Base-by-base conservation (phyloP, 768 basidiomycete species). In the Galerina sulciceps region DNA sequence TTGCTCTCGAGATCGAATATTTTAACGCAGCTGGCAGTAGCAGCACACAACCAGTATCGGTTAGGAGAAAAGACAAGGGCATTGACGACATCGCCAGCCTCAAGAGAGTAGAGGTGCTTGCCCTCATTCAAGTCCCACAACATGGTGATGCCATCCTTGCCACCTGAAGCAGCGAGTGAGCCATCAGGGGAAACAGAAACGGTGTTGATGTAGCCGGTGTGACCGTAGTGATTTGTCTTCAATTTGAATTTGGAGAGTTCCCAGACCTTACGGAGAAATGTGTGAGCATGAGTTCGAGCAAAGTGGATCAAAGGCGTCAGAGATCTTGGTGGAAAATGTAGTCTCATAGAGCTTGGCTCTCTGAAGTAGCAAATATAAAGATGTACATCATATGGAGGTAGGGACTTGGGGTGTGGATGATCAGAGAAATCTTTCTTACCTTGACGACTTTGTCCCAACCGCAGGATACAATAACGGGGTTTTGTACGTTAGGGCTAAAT, bases 401-500 rank as follows among this genome's bases (percentile, higher is more conserved):
- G 55, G 37, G 37, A 48, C 23, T 10, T 54, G 13, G 35, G n/a
- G n/a, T n/a, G n/a, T n/a, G 31, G 46, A 38, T 31, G 44, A 44
- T 14, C 53, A 44, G 14, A 20, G 55, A 65, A 54, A 26, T 38
- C 58, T 44, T 44, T 46, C 88, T 78, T 66, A 96, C 97, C 89
- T 99, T 99, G 75, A 99, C 97, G 62, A 98, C 94, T 84, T 98
- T 99, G 84, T 99, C 97, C 97, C 97, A 99, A 69, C 97, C 97
- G 70, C 90, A 91, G 60, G 97, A 99, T 58, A 99, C 97, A 71
- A 99, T 99, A 71, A 99, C 96, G 57, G 97, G 95, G 84, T 96
- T 98, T 80, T 87, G 69, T 65, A 96, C 88, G 75, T 99, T 99
- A 53, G 97, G 97, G 80, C 94, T 96, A 85, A 99, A 99, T 75